Evolutionary conservation across 2,329 filamentous ascomycete genomes (phyloP).

Genomic region (Magnaporthiopsis poae): DNA sequence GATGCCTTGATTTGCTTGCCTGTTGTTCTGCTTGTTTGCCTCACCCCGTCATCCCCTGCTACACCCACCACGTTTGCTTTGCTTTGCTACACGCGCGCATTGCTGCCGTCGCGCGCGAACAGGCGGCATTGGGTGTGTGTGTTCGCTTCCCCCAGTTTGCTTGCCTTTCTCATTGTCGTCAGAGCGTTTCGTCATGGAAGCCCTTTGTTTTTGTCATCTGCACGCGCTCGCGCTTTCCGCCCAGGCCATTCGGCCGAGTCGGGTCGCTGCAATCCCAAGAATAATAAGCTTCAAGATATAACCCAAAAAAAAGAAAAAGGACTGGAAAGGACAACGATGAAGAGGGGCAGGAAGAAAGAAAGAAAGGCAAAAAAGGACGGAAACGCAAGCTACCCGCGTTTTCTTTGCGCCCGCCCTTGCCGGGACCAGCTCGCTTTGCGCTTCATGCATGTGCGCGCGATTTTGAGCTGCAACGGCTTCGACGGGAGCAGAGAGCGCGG

Average conservation of each 20-base stretch:
- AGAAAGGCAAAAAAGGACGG: background rate
- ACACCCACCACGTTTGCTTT: background rate
- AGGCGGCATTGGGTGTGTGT: background rate
- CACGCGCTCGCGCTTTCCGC: background rate
- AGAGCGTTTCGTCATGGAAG: background rate
- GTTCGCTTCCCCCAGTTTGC: background rate
- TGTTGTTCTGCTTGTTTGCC: conserved; percentile 7
- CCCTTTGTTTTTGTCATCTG: background rate
- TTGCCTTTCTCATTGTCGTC: background rate
- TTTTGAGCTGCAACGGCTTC: background rate
- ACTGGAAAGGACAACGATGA: background rate
- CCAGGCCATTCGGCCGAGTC: background rate
- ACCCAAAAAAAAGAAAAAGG: background rate
- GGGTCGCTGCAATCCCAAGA: background rate
- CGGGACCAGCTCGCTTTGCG: background rate
- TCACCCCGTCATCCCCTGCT: background rate
- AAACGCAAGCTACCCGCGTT: background rate
- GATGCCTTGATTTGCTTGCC: conserved; percentile 15
- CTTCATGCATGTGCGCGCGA: background rate
- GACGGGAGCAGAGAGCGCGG: background rate
- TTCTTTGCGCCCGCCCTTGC: background rate
- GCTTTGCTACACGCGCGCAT: background rate
- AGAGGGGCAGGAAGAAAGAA: background rate
- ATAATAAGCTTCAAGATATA: background rate
- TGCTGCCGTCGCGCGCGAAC: background rate